Percentiles rank a stretch among this genome's conserved stretches.
phyloP scores from a whole-genome alignment of 139 green algal genomes.

The Tetradesmus obliquus region DNA sequence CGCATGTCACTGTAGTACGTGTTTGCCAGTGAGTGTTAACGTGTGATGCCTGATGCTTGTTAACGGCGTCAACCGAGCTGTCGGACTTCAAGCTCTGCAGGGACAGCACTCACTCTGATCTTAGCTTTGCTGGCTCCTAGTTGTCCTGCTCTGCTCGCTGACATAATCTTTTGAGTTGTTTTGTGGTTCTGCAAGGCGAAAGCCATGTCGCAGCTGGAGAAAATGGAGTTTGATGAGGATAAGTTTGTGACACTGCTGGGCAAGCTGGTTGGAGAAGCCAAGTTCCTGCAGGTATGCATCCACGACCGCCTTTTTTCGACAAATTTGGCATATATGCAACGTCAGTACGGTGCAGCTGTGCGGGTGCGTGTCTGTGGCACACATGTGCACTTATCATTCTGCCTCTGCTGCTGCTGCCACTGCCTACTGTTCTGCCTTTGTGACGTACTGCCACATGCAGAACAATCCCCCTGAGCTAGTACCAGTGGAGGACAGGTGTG shows the following conservation, averaged over 20 bases:
- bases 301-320: neutral
- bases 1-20: no score
- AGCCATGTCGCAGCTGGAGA: neutral
- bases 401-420: neutral
- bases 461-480: constrained; percentile 73
- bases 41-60: no score
- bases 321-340: no score
- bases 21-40: no score
- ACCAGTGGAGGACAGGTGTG: constrained; percentile 73
- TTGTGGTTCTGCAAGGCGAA: neutral
- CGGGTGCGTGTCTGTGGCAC: no score
- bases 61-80: no score
- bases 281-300: constrained; percentile 60
- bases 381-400: neutral
- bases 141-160: no score
- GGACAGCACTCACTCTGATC: no score
- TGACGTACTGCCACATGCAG: constrained; percentile 53
- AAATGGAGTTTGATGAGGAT: constrained; percentile 48
- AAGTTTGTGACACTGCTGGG: constrained; percentile 66
- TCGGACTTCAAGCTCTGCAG: no score
- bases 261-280: constrained; percentile 69
- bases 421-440: neutral
- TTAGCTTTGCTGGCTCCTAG: no score
- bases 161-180: neutral
- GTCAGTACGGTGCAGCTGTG: no score